phyloP scores from a whole-genome alignment of 768 basidiomycete species.

The Lyophyllum shimeji region DNA sequence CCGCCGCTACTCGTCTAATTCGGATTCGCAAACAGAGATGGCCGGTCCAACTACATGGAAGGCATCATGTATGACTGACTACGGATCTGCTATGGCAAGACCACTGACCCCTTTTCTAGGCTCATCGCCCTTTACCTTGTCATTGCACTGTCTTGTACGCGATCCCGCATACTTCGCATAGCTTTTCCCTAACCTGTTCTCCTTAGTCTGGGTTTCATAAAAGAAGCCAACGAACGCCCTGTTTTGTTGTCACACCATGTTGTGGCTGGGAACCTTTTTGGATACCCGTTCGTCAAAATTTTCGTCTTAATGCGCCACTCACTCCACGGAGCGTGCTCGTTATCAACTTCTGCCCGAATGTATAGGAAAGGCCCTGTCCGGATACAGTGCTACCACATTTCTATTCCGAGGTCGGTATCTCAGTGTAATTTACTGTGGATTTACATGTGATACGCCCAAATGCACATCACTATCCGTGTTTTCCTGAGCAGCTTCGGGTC shows the following conservation, averaged over 20 bases:
- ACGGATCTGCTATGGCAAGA: constrained; percentile 37
- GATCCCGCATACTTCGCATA: constrained; percentile 57
- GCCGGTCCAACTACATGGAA: constrained; percentile 91
- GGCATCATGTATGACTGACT: constrained; percentile 63
- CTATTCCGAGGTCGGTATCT: not conserved
- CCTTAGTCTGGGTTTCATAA: constrained; percentile 34
- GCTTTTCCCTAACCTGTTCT: not conserved
- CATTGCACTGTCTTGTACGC: constrained; percentile 76
- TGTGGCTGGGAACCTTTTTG: not conserved
- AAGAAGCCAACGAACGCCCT: not conserved
- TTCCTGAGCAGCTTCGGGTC: no score
- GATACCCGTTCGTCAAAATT: not conserved
- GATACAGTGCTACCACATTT: not conserved
- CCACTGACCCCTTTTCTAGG: constrained; percentile 28
- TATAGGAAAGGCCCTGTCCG: not conserved
- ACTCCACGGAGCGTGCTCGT: not conserved
- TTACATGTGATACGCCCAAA: not conserved
- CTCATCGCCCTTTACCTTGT: constrained; percentile 72
- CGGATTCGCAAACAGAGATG: constrained; percentile 47
- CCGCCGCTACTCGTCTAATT: not conserved
- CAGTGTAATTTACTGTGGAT: constrained; percentile 1
- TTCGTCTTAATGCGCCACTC: not conserved
- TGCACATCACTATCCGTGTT: not conserved
- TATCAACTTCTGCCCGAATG: not conserved
- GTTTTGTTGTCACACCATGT: not conserved